Evolutionary conservation across 1,284 basidiomycete genomes (phyloP).

Genomic region (Porodaedalea pini): DNA sequence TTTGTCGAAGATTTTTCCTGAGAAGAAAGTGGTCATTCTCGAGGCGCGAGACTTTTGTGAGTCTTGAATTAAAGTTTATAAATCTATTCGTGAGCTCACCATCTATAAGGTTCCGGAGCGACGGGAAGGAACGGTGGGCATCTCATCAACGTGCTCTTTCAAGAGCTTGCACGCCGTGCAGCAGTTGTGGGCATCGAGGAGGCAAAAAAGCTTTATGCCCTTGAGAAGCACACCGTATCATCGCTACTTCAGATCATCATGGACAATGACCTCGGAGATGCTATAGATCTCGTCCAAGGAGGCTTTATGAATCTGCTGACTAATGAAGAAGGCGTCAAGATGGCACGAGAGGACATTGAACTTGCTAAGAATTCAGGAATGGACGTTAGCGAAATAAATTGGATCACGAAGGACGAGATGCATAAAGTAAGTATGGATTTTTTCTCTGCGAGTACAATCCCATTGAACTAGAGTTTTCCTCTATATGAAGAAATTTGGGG

Average conservation of each 20-base stretch:
- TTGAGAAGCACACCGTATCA: constrained; percentile 57
- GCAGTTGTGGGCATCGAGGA: constrained; percentile 47
- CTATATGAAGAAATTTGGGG: constrained; percentile 47
- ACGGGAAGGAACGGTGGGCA: constrained; percentile 81
- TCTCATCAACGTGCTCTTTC: constrained; percentile 54
- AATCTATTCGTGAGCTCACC: constrained; percentile 47
- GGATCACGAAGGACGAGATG: constrained; percentile 48
- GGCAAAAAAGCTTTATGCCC: constrained; percentile 47
- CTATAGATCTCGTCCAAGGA: constrained; percentile 62
- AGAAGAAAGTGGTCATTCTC: constrained; percentile 51
- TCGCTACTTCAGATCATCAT: constrained; percentile 51
- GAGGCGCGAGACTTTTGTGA: constrained; percentile 79
- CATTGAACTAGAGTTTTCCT: neutral
- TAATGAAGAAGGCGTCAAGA: constrained; percentile 41
- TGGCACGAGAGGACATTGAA: constrained; percentile 43
- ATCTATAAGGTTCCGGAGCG: no score
- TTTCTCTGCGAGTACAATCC: no score
- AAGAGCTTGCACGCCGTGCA: constrained; percentile 40
- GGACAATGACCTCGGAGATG: constrained; percentile 38
- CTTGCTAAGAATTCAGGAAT: constrained; percentile 55
- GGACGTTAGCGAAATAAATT: constrained; percentile 42
- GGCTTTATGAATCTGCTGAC: constrained; percentile 54
- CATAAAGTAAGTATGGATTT: constrained; percentile 36
- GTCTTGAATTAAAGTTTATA: constrained; percentile 27
- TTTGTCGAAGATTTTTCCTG: constrained; percentile 42